These are phyloP conservation scores for Hanseniaspora mollemarum DNA, from an alignment of 805 yeast genomes.

Conservation along the genomic window DNA sequence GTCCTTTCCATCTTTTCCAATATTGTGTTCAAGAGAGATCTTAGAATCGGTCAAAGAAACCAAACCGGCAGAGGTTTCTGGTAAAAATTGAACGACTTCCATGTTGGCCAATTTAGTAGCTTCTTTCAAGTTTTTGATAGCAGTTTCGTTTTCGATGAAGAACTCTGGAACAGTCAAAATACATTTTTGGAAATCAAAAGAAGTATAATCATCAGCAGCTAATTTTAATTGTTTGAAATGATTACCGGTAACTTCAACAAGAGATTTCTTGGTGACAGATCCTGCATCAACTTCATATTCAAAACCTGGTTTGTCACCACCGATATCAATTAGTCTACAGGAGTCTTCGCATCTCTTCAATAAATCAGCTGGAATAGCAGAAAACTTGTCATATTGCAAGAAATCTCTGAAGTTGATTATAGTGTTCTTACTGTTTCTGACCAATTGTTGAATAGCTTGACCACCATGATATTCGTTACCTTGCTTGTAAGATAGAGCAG, in stretches of 20 bases:
- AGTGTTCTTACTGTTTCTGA: conserved; percentile 82
- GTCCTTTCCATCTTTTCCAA: conserved; percentile 21
- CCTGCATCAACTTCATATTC: conserved; percentile 31
- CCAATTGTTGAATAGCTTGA: conserved; percentile 84
- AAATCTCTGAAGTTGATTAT: conserved; percentile 87
- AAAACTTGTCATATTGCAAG: conserved; percentile 48
- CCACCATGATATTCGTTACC: conserved; percentile 95
- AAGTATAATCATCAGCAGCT: conserved; percentile 90
- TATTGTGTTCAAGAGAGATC: conserved; percentile 28
- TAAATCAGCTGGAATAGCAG: conserved; percentile 43
- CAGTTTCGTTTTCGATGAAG: conserved; percentile 48
- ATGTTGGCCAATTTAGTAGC: conserved; percentile 64
- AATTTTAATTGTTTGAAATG: conserved; percentile 69
- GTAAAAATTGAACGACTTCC: conserved; percentile 72
- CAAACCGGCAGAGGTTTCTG: conserved; percentile 86
- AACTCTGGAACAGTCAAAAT: conserved; percentile 88
- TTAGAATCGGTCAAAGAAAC: conserved; percentile 59
- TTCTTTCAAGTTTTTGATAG: conserved; percentile 49
- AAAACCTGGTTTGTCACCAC: conserved; percentile 58
- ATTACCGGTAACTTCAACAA: conserved; percentile 70
- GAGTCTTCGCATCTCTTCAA: conserved; percentile 57
- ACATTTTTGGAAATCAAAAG: conserved; percentile 65
- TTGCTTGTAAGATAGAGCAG: conserved; percentile 83
- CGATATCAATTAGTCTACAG: conserved; percentile 28
- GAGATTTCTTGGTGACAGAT: conserved; percentile 36